phyloP scores from a whole-genome alignment of 2,329 filamentous ascomycete genomes.

The Nothomitra cinnamomea region DNA sequence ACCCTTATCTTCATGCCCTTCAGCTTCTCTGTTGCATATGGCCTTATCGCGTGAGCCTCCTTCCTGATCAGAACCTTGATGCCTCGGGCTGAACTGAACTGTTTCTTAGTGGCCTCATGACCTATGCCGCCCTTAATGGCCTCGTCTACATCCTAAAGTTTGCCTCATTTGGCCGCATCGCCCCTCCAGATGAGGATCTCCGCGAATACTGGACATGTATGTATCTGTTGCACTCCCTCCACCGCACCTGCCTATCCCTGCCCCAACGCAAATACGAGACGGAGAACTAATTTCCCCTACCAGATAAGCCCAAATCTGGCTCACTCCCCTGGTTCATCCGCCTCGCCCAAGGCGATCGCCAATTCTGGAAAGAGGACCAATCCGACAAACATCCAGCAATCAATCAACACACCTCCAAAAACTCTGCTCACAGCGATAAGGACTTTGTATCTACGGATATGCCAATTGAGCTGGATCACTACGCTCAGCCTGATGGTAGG shows the following conservation, averaged over 20 bases:
- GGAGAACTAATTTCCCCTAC: no score
- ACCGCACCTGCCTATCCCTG: no score
- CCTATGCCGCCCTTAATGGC: constrained; percentile 61
- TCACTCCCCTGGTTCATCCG: constrained; percentile 58
- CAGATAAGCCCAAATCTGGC: constrained; percentile 47
- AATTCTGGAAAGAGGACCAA: constrained; percentile 2
- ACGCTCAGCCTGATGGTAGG: background rate
- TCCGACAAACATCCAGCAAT: background rate
- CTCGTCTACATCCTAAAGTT: constrained; percentile 52
- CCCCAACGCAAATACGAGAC: background rate
- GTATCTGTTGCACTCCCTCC: background rate
- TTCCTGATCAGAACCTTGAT: no score
- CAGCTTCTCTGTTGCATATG: constrained; percentile 76
- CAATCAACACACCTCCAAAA: background rate
- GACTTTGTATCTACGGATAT: background rate
- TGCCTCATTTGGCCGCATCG: constrained; percentile 48
- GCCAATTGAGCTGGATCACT: background rate
- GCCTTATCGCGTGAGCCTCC: constrained; percentile 41
- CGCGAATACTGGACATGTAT: constrained; percentile 71
- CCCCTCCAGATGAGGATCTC: constrained; percentile 56
- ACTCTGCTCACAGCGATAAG: background rate
- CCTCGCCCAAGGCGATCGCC: constrained; percentile 19
- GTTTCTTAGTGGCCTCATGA: constrained; percentile 43
- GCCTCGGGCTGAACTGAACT: no score
- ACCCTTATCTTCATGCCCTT: constrained; percentile 79